A percentile compares a stretch with the other conserved stretches of the same genome.
Conservation (phyloP, 148 eudicot genomes). For the Cornus suecica region DNA sequence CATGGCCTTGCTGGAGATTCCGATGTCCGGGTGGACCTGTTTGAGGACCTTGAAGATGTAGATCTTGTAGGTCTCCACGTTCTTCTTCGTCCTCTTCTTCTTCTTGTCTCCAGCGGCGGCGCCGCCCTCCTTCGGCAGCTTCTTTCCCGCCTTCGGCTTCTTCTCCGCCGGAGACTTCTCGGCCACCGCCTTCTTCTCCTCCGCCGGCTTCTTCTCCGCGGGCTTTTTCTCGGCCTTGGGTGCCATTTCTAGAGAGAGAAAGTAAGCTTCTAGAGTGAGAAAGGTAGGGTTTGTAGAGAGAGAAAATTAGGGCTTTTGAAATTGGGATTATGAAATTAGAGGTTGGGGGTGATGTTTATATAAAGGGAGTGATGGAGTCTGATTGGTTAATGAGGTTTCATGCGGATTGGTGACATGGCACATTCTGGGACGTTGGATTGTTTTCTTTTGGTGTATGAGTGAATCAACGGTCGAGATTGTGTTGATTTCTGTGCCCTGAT, state of each 20-base stretch:
- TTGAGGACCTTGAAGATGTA: constrained; percentile 47
- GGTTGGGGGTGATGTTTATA: no score
- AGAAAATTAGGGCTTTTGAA: no score
- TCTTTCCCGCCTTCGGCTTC: constrained; percentile 33
- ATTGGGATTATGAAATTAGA: no score
- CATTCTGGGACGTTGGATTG: no score
- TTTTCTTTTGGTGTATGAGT: no score
- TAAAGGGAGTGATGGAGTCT: no score
- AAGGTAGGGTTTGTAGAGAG: no score
- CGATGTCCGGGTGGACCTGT: constrained; percentile 45
- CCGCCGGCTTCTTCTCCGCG: constrained; percentile 25
- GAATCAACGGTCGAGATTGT: no score
- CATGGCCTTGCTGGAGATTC: constrained; percentile 52
- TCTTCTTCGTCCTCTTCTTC: constrained; percentile 39
- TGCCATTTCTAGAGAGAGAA: not conserved
- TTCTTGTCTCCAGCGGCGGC: constrained; percentile 27
- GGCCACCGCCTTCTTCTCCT: constrained; percentile 20
- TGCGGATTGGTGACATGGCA: no score
- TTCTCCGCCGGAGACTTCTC: constrained; percentile 35
- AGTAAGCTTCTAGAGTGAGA: no score
- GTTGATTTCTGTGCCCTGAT: no score
- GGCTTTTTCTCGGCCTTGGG: constrained; percentile 28
- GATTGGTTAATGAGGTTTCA: no score
- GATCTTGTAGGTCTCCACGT: constrained; percentile 45
- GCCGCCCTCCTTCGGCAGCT: constrained; percentile 24